Conservation (phyloP, 768 basidiomycete species). For the Mycena chlorophos region DNA sequence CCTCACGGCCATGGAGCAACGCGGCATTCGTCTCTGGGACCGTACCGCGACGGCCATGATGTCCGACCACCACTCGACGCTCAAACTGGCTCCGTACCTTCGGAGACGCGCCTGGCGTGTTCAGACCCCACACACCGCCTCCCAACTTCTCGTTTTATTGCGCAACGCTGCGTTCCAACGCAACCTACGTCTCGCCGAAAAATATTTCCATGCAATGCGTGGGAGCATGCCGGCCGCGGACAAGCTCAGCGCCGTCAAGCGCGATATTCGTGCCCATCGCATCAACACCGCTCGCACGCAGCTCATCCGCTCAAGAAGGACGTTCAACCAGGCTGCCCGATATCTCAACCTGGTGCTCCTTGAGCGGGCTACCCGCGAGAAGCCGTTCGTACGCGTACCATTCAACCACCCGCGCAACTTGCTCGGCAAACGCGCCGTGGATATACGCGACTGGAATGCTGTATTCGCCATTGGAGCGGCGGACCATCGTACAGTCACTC, state of each 20-base stretch:
- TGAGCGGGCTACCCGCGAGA: slow-evolving; percentile 4
- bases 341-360: slow-evolving; percentile 42
- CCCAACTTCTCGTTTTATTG: slow-evolving; percentile 51
- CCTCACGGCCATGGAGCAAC: slow-evolving; percentile 48
- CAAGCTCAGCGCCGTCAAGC: background rate
- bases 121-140: slow-evolving; percentile 38
- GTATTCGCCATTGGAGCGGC: slow-evolving; percentile 45
- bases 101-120: slow-evolving; percentile 43
- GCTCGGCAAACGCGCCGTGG: slow-evolving; percentile 31
- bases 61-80: slow-evolving; percentile 50
- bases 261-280: background rate
- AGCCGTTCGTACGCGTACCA: background rate
- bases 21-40: slow-evolving; percentile 40
- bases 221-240: background rate
- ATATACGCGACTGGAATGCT: slow-evolving; percentile 50
- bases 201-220: slow-evolving; percentile 44
- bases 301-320: slow-evolving; percentile 42
- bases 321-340: slow-evolving; percentile 45
- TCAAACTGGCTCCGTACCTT: slow-evolving; percentile 51
- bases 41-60: slow-evolving; percentile 48
- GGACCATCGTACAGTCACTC: slow-evolving; percentile 36
- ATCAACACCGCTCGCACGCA: slow-evolving; percentile 42
- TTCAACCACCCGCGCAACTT: slow-evolving; percentile 10
- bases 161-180: slow-evolving; percentile 49
- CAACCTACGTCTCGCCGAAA: slow-evolving; percentile 39